Conservation (phyloP, 306 rosid genomes). For the Cucurbita moschata region DNA sequence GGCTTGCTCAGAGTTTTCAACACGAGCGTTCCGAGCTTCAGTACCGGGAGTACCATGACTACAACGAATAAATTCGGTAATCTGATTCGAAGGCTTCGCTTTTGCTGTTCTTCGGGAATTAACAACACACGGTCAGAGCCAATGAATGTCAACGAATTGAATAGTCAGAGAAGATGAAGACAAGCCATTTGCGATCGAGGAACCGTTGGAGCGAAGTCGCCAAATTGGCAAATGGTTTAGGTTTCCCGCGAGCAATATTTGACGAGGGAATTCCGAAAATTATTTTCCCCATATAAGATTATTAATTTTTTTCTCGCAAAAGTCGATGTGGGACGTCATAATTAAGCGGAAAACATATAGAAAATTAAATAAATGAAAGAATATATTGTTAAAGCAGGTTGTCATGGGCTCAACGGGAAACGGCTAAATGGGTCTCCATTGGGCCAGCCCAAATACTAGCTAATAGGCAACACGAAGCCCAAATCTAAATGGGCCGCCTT, state of each 20-base stretch:
- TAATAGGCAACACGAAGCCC: background rate
- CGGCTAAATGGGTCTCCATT: background rate
- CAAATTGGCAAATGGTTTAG: background rate
- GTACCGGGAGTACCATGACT: conserved; percentile 49
- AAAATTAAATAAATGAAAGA: too few species aligned
- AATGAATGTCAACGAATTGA: background rate
- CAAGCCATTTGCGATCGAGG: background rate
- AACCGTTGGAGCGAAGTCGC: background rate
- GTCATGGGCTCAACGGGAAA: background rate
- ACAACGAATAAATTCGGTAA: background rate
- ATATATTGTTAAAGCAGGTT: background rate
- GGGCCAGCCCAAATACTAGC: background rate
- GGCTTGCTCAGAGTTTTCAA: conserved; percentile 88
- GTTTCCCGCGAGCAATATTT: background rate
- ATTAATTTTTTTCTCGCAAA: too few species aligned
- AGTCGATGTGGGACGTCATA: too few species aligned
- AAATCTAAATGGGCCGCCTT: background rate
- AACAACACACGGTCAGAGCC: background rate
- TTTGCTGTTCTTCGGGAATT: background rate
- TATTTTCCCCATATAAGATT: too few species aligned
- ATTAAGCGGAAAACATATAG: too few species aligned
- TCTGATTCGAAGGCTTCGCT: conserved; percentile 1
- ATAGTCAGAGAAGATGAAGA: background rate
- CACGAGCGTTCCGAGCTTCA: conserved; percentile 71
- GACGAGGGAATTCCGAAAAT: background rate